Percentiles rank a stretch among this genome's conserved stretches.
Evolutionary conservation across 2,329 filamentous ascomycete species (phyloP).

Genomic region (Pseudogymnoascus verrucosus): DNA sequence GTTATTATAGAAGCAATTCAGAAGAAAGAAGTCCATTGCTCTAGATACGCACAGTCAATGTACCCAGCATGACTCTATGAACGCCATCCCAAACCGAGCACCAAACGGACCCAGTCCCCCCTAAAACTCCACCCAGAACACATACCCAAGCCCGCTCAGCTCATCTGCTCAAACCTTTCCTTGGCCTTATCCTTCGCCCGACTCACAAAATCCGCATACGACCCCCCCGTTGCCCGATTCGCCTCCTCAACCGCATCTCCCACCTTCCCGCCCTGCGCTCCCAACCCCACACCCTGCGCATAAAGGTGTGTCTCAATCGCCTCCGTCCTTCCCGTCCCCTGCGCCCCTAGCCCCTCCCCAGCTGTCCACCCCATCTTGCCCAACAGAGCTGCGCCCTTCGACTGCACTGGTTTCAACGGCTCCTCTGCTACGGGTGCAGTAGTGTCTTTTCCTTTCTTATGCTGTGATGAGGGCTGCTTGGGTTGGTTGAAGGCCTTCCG

Average conservation of each 20-base stretch:
- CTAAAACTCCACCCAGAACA: background rate
- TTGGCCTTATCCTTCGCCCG: slow-evolving; percentile 59
- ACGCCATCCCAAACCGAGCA: background rate
- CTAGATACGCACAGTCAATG: background rate
- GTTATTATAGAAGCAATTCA: background rate
- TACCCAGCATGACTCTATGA: background rate
- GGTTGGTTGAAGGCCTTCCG: slow-evolving; percentile 55
- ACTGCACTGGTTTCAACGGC: slow-evolving; percentile 34
- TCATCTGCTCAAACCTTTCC: slow-evolving; percentile 54
- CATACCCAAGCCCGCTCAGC: background rate
- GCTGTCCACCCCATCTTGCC: slow-evolving; percentile 67
- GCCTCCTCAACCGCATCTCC: slow-evolving; percentile 61
- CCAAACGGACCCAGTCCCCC: background rate
- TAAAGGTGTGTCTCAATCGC: slow-evolving; percentile 59
- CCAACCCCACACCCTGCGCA: slow-evolving; percentile 59
- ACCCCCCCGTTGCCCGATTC: slow-evolving; percentile 50
- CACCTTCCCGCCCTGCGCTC: slow-evolving; percentile 60
- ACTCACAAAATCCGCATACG: slow-evolving; percentile 54
- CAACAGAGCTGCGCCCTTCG: slow-evolving; percentile 59
- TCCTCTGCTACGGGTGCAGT: slow-evolving; percentile 23
- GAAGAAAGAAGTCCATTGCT: background rate
- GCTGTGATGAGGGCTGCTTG: slow-evolving; percentile 39
- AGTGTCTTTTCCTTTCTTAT: slow-evolving; percentile 24
- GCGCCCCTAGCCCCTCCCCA: slow-evolving; percentile 56
- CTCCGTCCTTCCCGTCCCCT: slow-evolving; percentile 53